Evolutionary conservation across 352 stramenopile genomes (phyloP).

Genomic region (Globisporangium barbulae): DNA sequence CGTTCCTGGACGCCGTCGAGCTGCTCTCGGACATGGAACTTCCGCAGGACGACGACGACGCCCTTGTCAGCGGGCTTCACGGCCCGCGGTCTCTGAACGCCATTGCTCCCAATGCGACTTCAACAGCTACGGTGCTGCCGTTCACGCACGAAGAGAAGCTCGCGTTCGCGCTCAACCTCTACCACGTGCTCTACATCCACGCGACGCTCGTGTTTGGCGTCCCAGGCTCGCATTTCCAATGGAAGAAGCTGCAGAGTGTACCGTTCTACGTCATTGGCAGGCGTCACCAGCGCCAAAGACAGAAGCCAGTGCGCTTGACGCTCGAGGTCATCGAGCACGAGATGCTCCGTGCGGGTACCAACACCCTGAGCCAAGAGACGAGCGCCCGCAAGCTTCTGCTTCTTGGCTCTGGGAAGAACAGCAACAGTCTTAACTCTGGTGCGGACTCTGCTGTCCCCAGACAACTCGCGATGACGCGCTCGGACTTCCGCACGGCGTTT

Average conservation of each 20-base stretch:
- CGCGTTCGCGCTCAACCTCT: constrained; percentile 89
- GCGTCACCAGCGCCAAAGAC: neutral
- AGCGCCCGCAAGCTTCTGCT: constrained; percentile 18
- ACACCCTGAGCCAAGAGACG: constrained; percentile 11
- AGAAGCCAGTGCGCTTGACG: constrained; percentile 37
- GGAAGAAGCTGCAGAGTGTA: constrained; percentile 64
- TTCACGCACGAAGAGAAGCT: constrained; percentile 38
- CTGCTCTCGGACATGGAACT: constrained; percentile 39
- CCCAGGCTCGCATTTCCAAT: constrained; percentile 58
- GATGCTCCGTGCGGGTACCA: constrained; percentile 51
- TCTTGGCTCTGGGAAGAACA: constrained; percentile 34
- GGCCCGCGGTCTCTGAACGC: neutral
- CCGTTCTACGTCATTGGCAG: constrained; percentile 44
- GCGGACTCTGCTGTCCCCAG: constrained; percentile 22
- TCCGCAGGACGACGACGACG: constrained; percentile 9
- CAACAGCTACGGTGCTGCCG: constrained; percentile 1
- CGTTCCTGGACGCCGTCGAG: constrained; percentile 54
- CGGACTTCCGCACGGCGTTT: constrained; percentile 83
- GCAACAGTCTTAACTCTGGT: constrained; percentile 22
- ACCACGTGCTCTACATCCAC: constrained; percentile 89
- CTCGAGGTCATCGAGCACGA: constrained; percentile 85
- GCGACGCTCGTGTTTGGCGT: constrained; percentile 57
- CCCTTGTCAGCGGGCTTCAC: neutral
- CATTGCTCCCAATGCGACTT: neutral
- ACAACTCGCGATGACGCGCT: constrained; percentile 26